These are phyloP conservation scores for Penicillium steckii DNA, from an alignment of 495 filamentous ascomycete genomes.

Conservation along the genomic window DNA sequence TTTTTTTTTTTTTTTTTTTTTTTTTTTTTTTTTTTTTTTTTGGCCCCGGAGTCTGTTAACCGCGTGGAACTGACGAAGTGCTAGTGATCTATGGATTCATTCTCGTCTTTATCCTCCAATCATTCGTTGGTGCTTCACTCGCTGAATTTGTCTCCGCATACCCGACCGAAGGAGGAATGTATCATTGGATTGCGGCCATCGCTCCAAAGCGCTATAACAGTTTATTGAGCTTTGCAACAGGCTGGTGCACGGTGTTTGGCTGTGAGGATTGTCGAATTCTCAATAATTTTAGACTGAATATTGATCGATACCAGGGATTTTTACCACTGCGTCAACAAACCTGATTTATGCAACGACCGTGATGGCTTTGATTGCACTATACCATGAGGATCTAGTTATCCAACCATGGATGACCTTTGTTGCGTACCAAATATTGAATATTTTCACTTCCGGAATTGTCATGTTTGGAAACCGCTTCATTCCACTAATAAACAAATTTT, in stretches of 20 bases:
- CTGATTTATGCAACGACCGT: conserved; percentile 36
- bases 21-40: not conserved
- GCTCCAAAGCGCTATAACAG: conserved; percentile 42
- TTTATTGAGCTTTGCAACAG: conserved; percentile 38
- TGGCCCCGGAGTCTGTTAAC: not conserved
- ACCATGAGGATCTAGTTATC: conserved; percentile 32
- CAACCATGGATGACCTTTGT: conserved; percentile 41
- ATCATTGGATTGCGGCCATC: conserved; percentile 55
- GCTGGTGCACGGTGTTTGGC: conserved; percentile 41
- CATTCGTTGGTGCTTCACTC: conserved; percentile 48
- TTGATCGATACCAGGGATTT: conserved; percentile 31
- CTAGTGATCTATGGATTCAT: conserved; percentile 45
- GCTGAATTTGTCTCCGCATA: conserved; percentile 56
- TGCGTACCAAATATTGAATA: conserved; percentile 33
- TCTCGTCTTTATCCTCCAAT: conserved; percentile 48
- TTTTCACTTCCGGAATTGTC: conserved; percentile 27
- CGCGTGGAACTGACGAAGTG: not conserved
- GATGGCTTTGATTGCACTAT: conserved; percentile 36
- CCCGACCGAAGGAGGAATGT: conserved; percentile 52
- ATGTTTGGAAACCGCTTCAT: conserved; percentile 40
- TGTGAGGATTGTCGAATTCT: conserved; percentile 20
- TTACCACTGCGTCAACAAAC: conserved; percentile 42
- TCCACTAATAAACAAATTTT: conserved; percentile 38
- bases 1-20: not conserved
- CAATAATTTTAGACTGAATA: not conserved